Percentiles rank a stretch among this genome's conserved stretches.
Conservation (phyloP, 805 yeast genomes). For the Ogataea neopini region DNA sequence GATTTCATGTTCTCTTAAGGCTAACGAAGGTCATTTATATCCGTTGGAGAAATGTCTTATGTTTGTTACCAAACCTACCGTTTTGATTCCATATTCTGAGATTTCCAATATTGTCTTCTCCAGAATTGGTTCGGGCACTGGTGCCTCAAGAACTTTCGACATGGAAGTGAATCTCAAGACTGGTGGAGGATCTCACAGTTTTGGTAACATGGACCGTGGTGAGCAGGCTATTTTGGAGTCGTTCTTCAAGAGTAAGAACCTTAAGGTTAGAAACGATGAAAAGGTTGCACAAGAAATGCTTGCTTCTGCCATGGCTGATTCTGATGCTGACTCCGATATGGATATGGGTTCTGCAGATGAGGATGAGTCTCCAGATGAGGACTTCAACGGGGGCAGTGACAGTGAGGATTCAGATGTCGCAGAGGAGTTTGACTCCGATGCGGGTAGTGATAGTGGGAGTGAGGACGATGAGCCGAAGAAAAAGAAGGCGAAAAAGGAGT, state of each 20-base stretch:
- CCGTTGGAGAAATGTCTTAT: conserved; percentile 90
- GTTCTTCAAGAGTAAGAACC: conserved; percentile 73
- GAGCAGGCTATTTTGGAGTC: conserved; percentile 81
- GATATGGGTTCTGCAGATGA: conserved; percentile 79
- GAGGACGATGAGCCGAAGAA: conserved; percentile 28
- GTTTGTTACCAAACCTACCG: conserved; percentile 91
- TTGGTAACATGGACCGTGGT: conserved; percentile 86
- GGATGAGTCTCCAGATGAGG: conserved; percentile 80
- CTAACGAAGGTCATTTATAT: conserved; percentile 90
- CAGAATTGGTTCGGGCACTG: conserved; percentile 79
- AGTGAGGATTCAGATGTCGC: conserved; percentile 57
- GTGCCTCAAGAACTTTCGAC: conserved; percentile 89
- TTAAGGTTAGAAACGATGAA: conserved; percentile 84
- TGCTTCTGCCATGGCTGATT: conserved; percentile 70
- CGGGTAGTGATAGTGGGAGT: conserved; percentile 29
- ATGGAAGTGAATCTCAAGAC: conserved; percentile 72
- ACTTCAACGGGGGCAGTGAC: conserved; percentile 62
- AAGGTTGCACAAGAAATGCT: conserved; percentile 81
- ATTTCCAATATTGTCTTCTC: conserved; percentile 77
- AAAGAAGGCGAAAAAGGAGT: conserved; percentile 30
- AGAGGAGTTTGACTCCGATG: conserved; percentile 82
- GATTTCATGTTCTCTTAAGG: conserved; percentile 88
- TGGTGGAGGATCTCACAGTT: conserved; percentile 69
- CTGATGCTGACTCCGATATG: conserved; percentile 55
- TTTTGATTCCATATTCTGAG: conserved; percentile 85